These are phyloP conservation scores for Phytophthora pluvialis DNA, from an alignment of 352 stramenopile species.

Conservation along the genomic window DNA sequence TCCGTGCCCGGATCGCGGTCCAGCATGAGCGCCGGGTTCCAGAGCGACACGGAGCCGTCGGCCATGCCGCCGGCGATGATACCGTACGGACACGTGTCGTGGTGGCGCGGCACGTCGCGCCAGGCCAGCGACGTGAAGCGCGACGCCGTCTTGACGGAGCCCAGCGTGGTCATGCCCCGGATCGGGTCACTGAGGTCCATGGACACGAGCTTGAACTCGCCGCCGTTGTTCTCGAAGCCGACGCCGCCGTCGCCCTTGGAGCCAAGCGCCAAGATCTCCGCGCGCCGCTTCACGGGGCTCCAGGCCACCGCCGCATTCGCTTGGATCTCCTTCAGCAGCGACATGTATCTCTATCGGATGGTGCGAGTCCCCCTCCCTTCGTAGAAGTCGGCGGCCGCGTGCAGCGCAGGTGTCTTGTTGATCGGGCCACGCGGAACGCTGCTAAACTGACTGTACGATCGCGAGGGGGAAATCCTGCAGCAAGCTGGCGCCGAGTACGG, in stretches of 20 bases:
- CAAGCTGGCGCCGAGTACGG: background rate
- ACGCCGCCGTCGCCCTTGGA: constrained; percentile 95
- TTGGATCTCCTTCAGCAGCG: constrained; percentile 92
- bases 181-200: constrained; percentile 89
- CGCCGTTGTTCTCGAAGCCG: constrained; percentile 98
- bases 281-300: constrained; percentile 80
- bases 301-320: constrained; percentile 89
- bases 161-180: constrained; percentile 78
- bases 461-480: constrained; percentile 10
- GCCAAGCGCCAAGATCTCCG: constrained; percentile 86
- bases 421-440: constrained; percentile 15
- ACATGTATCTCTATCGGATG: constrained; percentile 56
- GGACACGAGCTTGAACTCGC: constrained; percentile 96
- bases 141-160: constrained; percentile 88
- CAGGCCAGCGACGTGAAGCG: constrained; percentile 96
- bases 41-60: constrained; percentile 96
- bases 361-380: constrained; percentile 1
- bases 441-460: constrained; percentile 38
- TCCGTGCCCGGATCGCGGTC: constrained; percentile 52
- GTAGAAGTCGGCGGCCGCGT: constrained; percentile 4
- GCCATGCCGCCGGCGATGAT: constrained; percentile 97
- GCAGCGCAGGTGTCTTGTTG: constrained; percentile 10
- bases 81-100: constrained; percentile 83
- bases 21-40: constrained; percentile 93
- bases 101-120: constrained; percentile 85